Conservation (phyloP, 257 asterid species). For the Striga asiatica region DNA sequence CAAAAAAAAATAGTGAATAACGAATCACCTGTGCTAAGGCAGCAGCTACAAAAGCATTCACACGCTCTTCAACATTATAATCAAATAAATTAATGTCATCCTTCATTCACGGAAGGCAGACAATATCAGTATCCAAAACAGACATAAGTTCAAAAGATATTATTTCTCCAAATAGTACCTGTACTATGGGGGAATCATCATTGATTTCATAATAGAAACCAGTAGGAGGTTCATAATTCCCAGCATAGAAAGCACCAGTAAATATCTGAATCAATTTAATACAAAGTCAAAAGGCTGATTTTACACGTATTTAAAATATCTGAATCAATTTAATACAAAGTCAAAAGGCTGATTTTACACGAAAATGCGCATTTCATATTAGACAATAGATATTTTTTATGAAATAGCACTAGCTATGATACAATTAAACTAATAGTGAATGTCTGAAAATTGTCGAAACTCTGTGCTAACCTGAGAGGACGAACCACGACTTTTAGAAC, state of each 20-base stretch:
- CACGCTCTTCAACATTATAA: constrained; percentile 91
- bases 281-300: neutral
- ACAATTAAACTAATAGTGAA: neutral
- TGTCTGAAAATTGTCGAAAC: constrained; percentile 1
- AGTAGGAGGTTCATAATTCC: constrained; percentile 84
- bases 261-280: constrained; percentile 50
- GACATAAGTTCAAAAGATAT: constrained; percentile 4
- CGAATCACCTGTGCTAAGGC: constrained; percentile 58
- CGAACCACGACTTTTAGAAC: constrained; percentile 72
- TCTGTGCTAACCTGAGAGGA: constrained; percentile 62
- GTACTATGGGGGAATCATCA: constrained; percentile 67
- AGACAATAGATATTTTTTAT: neutral
- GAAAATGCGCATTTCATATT: no score
- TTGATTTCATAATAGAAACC: constrained; percentile 77
- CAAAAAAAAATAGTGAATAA: neutral
- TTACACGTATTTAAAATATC: neutral
- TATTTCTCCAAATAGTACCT: constrained; percentile 34
- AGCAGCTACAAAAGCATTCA: constrained; percentile 84
- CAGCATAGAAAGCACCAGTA: constrained; percentile 84
- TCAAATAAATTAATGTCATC: constrained; percentile 64
- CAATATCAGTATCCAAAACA: constrained; percentile 16
- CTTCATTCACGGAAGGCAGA: constrained; percentile 30
- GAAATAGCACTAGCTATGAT: no score
- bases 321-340: no score
- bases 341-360: no score